Base-by-base conservation (phyloP, 2,329 filamentous ascomycete genomes). In the Nectriaceae sp. region DNA sequence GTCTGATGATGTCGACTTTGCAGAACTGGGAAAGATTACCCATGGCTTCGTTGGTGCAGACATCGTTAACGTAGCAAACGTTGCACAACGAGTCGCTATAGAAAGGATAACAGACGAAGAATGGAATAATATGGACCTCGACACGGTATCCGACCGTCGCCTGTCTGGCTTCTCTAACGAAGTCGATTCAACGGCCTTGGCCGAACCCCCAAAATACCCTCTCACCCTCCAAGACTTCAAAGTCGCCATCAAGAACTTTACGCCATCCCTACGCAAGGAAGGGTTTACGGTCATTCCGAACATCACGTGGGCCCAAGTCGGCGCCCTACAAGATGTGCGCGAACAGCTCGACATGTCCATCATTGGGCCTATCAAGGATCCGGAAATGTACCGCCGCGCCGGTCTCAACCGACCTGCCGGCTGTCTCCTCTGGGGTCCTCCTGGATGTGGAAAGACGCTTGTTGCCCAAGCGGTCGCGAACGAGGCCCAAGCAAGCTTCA, bases 391-490 rank as follows among this genome's bases (percentile, higher is more conserved):
- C 68, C 80, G 80, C 22, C 77, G 78, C 8, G 84, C 94, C 5
- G 92, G 92, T 63, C 88, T 96, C 57, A 85, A 83, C 19, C 84
- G 88, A 0, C 88, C 90, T 1, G 88, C 90, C 0, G 94, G 94
- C 15, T 90, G 97, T 3, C 79, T 99, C 1, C 88, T 99, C 46
- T 99, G 93, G 90, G 94, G 94, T 0, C 94, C 94, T 1, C 94
- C 94, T 0, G 94, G 94, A 5, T 99, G 94, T 68, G 94, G 94
- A 61, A 99, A 99, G 70, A 99, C 94, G 0, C 80, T 99, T 2
- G 84, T 99, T 2, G 94, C 94, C 16, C 97, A 97, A 72, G 94
- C 94, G 3, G 91, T 97, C 4, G 94, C 94, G 46, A 96, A 96
- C 68, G 91, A 96, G 67, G 92, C 89, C 6, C 90, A 93, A 67